These are phyloP conservation scores for Lactifluus rugatus DNA, from an alignment of 768 basidiomycete genomes.

Conservation along the genomic window DNA sequence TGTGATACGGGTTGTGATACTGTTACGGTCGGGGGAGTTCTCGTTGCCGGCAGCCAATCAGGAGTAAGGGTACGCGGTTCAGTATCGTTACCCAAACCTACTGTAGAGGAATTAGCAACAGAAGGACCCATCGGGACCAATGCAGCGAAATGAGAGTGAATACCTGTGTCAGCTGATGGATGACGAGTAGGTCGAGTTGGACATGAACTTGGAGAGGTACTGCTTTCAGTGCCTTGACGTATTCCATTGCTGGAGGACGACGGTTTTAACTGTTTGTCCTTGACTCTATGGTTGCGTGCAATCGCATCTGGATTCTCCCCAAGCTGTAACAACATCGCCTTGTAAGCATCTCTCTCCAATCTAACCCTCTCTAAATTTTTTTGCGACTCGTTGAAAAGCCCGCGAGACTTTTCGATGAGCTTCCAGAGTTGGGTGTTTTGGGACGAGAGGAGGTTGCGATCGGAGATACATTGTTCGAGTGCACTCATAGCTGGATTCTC, in stretches of 20 bases:
- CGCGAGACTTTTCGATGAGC: slow-evolving; percentile 83
- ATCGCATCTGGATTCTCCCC: slow-evolving; percentile 40
- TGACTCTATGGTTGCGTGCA: slow-evolving; percentile 24
- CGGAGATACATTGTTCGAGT: slow-evolving; percentile 65
- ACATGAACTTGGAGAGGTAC: slow-evolving; percentile 16
- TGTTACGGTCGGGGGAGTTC: slow-evolving; percentile 4
- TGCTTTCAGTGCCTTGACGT: slow-evolving; percentile 17
- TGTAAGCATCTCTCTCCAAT: slow-evolving; percentile 62
- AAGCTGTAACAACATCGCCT: slow-evolving; percentile 27
- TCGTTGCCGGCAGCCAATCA: slow-evolving; percentile 7
- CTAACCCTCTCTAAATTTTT: slow-evolving; percentile 83
- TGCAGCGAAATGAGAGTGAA: slow-evolving; percentile 3
- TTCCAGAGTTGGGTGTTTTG: slow-evolving; percentile 95
- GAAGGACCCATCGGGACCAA: not conserved
- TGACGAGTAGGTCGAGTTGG: slow-evolving; percentile 15
- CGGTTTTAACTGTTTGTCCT: slow-evolving; percentile 25
- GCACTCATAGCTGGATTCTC: slow-evolving; percentile 49
- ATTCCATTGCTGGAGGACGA: slow-evolving; percentile 26
- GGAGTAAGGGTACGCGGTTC: slow-evolving; percentile 12
- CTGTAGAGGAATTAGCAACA: not conserved
- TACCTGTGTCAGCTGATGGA: slow-evolving; percentile 30
- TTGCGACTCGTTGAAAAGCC: slow-evolving; percentile 68
- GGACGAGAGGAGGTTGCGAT: slow-evolving; percentile 68
- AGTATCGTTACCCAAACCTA: not conserved
- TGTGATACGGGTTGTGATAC: slow-evolving; percentile 2